A percentile compares a stretch with the other conserved stretches of the same genome.
These are phyloP conservation scores for Sindora glabra DNA, from an alignment of 306 rosid genomes.

Conservation along the genomic window DNA sequence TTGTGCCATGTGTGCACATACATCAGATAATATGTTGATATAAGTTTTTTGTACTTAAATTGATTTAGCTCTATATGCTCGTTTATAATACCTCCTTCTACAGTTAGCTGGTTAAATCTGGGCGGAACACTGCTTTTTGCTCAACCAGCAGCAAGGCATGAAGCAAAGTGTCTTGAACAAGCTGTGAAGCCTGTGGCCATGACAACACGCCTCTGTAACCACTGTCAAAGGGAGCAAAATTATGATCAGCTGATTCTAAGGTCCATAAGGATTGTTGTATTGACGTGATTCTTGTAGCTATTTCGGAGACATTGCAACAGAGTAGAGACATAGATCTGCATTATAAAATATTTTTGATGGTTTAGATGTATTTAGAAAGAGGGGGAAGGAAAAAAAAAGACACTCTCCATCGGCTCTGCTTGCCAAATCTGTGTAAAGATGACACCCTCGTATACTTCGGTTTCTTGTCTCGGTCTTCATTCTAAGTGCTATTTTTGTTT, in stretches of 20 bases:
- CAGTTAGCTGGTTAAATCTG: constrained; percentile 19
- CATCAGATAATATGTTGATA: no score
- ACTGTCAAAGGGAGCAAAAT: constrained; percentile 1
- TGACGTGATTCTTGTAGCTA: constrained; percentile 9
- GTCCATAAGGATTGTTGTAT: constrained; percentile 9
- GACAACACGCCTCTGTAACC: constrained; percentile 16
- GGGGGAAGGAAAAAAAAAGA: no score
- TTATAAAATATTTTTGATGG: constrained; percentile 1
- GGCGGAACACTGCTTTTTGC: constrained; percentile 20
- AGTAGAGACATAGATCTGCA: constrained; percentile 5
- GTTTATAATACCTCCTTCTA: constrained; percentile 2
- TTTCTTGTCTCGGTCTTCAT: no score
- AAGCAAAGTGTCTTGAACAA: background rate
- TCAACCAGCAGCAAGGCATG: constrained; percentile 15
- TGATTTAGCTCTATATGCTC: background rate
- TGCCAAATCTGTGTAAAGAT: no score
- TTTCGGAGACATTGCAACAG: background rate
- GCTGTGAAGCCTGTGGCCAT: constrained; percentile 21
- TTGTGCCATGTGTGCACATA: no score
- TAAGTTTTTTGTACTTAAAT: no score
- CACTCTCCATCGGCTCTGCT: no score
- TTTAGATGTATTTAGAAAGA: no score
- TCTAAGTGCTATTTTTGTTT: no score
- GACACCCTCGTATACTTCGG: no score
- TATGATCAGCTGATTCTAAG: constrained; percentile 13